Evolutionary conservation across 352 stramenopile genomes (phyloP).

Genomic region (Phytophthora rubi): DNA sequence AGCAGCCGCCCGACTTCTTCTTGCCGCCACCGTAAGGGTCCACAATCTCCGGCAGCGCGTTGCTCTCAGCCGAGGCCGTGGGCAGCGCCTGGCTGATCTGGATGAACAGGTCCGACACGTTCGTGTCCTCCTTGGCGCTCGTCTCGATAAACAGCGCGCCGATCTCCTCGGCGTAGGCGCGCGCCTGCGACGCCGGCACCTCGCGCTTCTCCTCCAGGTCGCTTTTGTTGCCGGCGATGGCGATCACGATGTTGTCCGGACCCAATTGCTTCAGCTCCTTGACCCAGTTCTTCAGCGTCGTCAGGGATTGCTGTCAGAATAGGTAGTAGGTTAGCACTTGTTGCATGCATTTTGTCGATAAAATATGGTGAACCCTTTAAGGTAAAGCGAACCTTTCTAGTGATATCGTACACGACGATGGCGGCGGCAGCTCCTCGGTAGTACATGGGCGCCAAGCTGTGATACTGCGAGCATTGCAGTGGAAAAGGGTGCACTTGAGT

Average conservation of each 20-base stretch:
- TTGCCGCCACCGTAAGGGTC: slow-evolving; percentile 85
- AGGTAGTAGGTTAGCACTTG: neutral
- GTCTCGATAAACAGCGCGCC: slow-evolving; percentile 94
- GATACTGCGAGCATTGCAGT: slow-evolving; percentile 75
- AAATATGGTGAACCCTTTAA: neutral
- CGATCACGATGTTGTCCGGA: slow-evolving; percentile 94
- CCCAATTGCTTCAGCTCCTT: slow-evolving; percentile 93
- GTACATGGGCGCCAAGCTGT: slow-evolving; percentile 98
- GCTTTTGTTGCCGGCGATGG: slow-evolving; percentile 96
- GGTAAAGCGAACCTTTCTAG: slow-evolving; percentile 73
- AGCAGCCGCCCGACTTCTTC: slow-evolving; percentile 86
- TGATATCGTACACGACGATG: slow-evolving; percentile 99
- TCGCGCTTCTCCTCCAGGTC: slow-evolving; percentile 92
- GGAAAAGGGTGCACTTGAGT: slow-evolving; percentile 1
- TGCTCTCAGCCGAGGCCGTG: slow-evolving; percentile 74
- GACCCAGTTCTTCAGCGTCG: slow-evolving; percentile 96
- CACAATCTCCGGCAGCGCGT: slow-evolving; percentile 86
- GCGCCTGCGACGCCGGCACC: slow-evolving; percentile 84
- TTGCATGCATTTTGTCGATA: neutral
- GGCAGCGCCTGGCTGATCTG: slow-evolving; percentile 88
- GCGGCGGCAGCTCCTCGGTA: slow-evolving; percentile 97
- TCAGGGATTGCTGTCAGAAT: slow-evolving; percentile 83
- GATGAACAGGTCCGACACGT: slow-evolving; percentile 95
- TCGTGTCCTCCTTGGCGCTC: slow-evolving; percentile 94
- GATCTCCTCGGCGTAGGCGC: slow-evolving; percentile 93